Percentiles rank a stretch among this genome's conserved stretches.
phyloP scores from a whole-genome alignment of 1,284 basidiomycete species.

The Entoloma clypeatum region DNA sequence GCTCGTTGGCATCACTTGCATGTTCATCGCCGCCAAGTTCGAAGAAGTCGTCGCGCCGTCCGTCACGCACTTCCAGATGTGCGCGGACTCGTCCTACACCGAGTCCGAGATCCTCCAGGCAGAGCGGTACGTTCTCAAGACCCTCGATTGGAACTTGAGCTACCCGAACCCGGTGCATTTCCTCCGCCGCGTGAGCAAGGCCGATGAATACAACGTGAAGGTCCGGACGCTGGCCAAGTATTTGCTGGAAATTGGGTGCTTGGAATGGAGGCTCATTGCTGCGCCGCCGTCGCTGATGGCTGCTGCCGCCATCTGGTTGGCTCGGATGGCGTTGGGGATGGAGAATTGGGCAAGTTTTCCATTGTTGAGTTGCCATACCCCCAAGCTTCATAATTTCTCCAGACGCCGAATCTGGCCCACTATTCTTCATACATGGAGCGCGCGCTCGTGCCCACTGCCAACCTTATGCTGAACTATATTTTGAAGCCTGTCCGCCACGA shows the following conservation, averaged over 20 bases:
- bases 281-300: conserved; percentile 85
- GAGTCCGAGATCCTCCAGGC: conserved; percentile 90
- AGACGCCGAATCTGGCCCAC: conserved; percentile 87
- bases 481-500: conserved; percentile 72
- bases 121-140: conserved; percentile 90
- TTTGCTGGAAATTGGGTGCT: conserved; percentile 84
- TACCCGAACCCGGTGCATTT: conserved; percentile 96
- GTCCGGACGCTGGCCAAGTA: conserved; percentile 92
- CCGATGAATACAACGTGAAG: conserved; percentile 93
- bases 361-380: conserved; percentile 1
- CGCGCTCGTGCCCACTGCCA: conserved; percentile 82
- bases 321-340: conserved; percentile 77
- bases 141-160: conserved; percentile 88
- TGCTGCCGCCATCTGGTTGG: conserved; percentile 89
- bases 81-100: conserved; percentile 85
- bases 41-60: conserved; percentile 95
- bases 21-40: conserved; percentile 94
- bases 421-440: conserved; percentile 90
- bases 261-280: conserved; percentile 84
- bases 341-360: conserved; percentile 76
- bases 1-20: conserved; percentile 90
- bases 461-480: conserved; percentile 92
- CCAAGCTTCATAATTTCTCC: conserved; percentile 13
- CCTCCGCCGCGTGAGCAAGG: conserved; percentile 88
- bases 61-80: conserved; percentile 82